Evolutionary conservation across 2,329 filamentous ascomycete species (phyloP), one percentile per base, ranked within the genome.

Genomic region (Xylariaceae sp.): DNA sequence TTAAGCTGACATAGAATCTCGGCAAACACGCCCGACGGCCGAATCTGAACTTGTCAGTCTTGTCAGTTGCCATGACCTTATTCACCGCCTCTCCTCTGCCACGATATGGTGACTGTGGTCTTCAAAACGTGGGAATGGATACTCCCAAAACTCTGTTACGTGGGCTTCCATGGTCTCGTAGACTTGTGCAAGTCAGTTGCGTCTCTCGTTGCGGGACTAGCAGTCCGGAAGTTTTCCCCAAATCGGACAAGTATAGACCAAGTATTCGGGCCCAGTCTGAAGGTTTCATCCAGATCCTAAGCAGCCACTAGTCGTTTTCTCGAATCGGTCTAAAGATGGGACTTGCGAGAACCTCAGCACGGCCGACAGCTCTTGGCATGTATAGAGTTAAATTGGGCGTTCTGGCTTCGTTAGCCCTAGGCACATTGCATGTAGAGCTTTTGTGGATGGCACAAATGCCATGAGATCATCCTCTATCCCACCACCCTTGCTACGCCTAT

Each of bases 181-280:
- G 40, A 35, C 37, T 36, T 42, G 39, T 12, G 24, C 40, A 45
- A 47, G 39, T 50, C 48, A 48, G 45, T 48, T 32, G 36, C 36
- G 19, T 9, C 15, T 9, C 15, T 17, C 38, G 28, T 30, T 18
- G 32, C 40, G 42, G 45, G 39, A 28, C 44, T n/a, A 22, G 37
- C n/a, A 18, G 3, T n/a, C 8, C 30, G 30, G 30, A 32, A n/a
- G 13, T 19, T 26, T 48, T 45, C 17, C 45, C 45, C 44, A 33
- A 48, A 48, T 44, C 41, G 45, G 43, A 38, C 32, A 39, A 34
- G 36, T 12, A 19, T 13, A 28, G 11, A 12, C 37, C 16, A 32
- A 11, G 6, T 6, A 38, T 4, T 29, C 9, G 36, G 36, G 13
- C 19, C 24, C 36, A 15, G 24, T n/a, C 18, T 35, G 19, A 29